Percentiles rank a stretch among this genome's conserved stretches.
Evolutionary conservation across 345 rosid species (phyloP).

Genomic region (Mercurialis annua): DNA sequence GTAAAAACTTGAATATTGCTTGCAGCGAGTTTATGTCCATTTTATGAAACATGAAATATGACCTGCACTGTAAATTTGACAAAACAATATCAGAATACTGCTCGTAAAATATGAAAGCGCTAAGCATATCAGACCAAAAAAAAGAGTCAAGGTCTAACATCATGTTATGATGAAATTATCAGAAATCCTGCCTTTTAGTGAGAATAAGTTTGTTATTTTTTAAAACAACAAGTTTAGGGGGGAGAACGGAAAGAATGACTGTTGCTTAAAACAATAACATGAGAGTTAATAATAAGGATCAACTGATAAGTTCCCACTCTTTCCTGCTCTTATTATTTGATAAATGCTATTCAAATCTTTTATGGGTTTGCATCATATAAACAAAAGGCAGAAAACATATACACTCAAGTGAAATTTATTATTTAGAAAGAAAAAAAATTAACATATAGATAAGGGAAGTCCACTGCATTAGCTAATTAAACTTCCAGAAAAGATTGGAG

Average conservation of each 20-base stretch:
- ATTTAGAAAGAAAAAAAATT: neutral
- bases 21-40: slow-evolving; percentile 57
- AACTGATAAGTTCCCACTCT: neutral
- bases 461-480: no score
- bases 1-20: slow-evolving; percentile 58
- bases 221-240: neutral
- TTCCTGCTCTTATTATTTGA: neutral
- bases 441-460: neutral
- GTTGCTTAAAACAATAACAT: neutral
- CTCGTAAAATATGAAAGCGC: neutral
- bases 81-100: slow-evolving; percentile 8
- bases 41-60: slow-evolving; percentile 90
- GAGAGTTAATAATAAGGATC: neutral
- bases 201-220: neutral
- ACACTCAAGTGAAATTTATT: neutral
- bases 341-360: neutral
- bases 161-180: neutral
- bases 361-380: neutral
- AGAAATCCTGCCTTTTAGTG: neutral
- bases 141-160: neutral
- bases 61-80: slow-evolving; percentile 66
- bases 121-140: neutral
- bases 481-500: no score
- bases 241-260: neutral
- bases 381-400: neutral